Conservation (phyloP, 2,329 filamentous ascomycete species). For the Apiospora malaysiana region DNA sequence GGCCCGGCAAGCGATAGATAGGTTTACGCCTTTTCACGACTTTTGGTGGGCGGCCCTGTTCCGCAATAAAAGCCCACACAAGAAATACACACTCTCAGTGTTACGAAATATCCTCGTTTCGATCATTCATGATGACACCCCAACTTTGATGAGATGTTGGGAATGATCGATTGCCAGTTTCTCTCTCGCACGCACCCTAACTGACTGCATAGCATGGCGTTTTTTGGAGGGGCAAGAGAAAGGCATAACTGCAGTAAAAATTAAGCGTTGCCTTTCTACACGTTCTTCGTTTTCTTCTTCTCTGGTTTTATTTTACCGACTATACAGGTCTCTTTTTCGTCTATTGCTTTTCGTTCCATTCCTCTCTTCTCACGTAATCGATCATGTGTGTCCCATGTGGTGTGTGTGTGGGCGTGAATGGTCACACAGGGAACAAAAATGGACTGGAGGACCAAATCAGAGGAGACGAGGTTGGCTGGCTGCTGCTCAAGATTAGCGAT, state of each 20-base stretch:
- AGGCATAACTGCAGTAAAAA: background rate
- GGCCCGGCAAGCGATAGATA: background rate
- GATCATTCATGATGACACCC: slow-evolving; percentile 3
- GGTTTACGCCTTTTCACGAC: background rate
- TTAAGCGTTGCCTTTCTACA: background rate
- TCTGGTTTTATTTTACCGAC: background rate
- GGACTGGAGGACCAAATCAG: background rate
- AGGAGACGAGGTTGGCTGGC: background rate
- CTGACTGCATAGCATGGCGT: slow-evolving; percentile 15
- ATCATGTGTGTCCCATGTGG: background rate
- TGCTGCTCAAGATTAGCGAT: background rate
- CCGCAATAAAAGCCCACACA: background rate
- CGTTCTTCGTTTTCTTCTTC: background rate
- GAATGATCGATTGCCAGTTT: background rate
- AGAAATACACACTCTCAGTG: background rate
- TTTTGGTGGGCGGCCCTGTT: background rate
- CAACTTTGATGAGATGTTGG: background rate
- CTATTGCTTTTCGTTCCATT: background rate
- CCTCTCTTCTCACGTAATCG: background rate
- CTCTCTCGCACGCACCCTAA: slow-evolving; percentile 8
- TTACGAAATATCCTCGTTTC: background rate
- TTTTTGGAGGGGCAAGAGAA: slow-evolving; percentile 3
- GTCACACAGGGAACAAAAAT: background rate
- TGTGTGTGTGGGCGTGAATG: background rate
- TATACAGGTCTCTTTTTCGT: background rate